A percentile compares a stretch with the other conserved stretches of the same genome.
Evolutionary conservation across 345 rosid genomes (phyloP).

Genomic region (Punica granatum): DNA sequence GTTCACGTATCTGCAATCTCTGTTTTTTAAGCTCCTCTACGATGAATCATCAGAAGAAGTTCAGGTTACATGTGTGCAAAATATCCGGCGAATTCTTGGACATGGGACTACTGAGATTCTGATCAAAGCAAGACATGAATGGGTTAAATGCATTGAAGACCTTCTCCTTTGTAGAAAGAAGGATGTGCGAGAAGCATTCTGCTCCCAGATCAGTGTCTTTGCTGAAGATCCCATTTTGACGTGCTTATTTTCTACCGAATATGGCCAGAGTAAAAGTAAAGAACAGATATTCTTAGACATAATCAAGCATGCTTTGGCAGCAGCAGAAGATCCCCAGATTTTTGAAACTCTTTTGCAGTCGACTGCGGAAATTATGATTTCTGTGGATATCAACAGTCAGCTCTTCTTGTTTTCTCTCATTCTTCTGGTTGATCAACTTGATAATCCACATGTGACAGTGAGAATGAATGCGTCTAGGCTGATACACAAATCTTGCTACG

Average conservation of each 20-base stretch:
- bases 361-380: slow-evolving; percentile 60
- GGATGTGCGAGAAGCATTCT: slow-evolving; percentile 75
- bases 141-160: slow-evolving; percentile 61
- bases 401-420: slow-evolving; percentile 60
- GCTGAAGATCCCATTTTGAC: slow-evolving; percentile 36
- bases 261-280: slow-evolving; percentile 26
- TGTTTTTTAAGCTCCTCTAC: slow-evolving; percentile 59
- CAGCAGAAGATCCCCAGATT: slow-evolving; percentile 55
- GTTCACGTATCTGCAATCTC: slow-evolving; percentile 35
- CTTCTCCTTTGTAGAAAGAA: slow-evolving; percentile 57
- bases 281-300: slow-evolving; percentile 48
- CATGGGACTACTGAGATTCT: slow-evolving; percentile 49
- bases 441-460: slow-evolving; percentile 53
- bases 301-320: slow-evolving; percentile 43
- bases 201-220: slow-evolving; percentile 65
- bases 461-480: slow-evolving; percentile 65
- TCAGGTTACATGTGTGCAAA: slow-evolving; percentile 75
- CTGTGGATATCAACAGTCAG: slow-evolving; percentile 55
- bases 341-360: slow-evolving; percentile 79
- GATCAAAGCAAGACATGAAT: slow-evolving; percentile 42
- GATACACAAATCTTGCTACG: slow-evolving; percentile 59
- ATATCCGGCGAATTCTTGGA: slow-evolving; percentile 55
- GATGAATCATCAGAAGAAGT: slow-evolving; percentile 74
- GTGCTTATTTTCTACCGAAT: slow-evolving; percentile 45
- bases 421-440: slow-evolving; percentile 84